Base-by-base conservation (phyloP, 768 basidiomycete species). In the Xerocomellus intermedius region DNA sequence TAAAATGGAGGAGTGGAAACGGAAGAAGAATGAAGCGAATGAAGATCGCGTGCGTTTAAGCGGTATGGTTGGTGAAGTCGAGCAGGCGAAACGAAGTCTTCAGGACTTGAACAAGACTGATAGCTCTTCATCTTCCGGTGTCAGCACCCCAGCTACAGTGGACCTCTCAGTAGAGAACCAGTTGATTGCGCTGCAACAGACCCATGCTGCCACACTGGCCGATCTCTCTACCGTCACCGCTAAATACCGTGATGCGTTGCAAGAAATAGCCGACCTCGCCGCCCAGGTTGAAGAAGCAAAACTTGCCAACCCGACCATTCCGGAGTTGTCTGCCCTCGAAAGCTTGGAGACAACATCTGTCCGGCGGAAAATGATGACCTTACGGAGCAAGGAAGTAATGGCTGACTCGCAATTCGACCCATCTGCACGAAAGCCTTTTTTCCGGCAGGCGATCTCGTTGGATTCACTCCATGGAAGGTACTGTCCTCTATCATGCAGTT, bases 241-340 rank as follows among this genome's bases (percentile, higher is more conserved):
- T 51, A 95, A 95, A 70, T 98, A 95, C 67, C 85, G 86, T 30
- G 90, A 96, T 56, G 91, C 95, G 17, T 79, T 98, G 30, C 82
- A 83, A 46, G 91, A 96, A 71, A 96, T 99, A 55, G 89, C 89
- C n/a, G 93, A 95, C 63, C 82, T 99, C 38, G 87, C 88, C 17
- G 81, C 85, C n/a, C 93, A 97, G 69, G 85, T 96, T 32, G 84
- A 94, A 64, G 95, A 96, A 67, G 81, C 84, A 8, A 92, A 87
- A 63, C 81, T 94, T 42, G 81, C 77, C 62, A 82, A 79, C 58
- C 69, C 79, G 8, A 61, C 68, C 19, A 64, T 75, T 38, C 67
- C 74, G 8, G 82, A 84, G 46, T 69, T 75, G 19, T 70, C 76
- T 14, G 57, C 67, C 24, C 46, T 57, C 26, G 79, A 77, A 28